Base-by-base conservation (phyloP, 176 grass and related monocot genomes). In the Carex myosuroides region DNA sequence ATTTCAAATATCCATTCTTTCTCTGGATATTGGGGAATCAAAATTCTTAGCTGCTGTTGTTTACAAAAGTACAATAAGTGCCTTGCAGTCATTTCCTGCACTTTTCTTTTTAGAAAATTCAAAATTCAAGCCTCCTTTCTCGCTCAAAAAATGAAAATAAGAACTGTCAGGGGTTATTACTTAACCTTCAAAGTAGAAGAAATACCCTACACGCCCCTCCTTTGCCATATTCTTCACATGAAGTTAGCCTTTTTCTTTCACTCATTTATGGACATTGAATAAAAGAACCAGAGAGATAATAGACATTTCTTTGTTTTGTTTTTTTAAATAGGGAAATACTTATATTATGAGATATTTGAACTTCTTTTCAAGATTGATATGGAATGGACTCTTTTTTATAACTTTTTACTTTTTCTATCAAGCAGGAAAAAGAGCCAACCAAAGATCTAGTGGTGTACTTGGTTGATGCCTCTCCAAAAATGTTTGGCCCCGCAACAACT, bases 381-480 rank as follows among this genome's bases (percentile, higher is more conserved):
- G 70, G 44, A 52, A 75, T 52, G 4, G 20, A 50, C 42, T 22
- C 70, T 74, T 87, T 92, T 20, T 44, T 62, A 18, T 57, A 22
- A 63, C 33, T 87, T 87, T 87, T 17, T 26, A 70, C 35, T 30
- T 46, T 41, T 65, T 48, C 22, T 46, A 63, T 81, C 41, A 62
- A 80, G 63, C 95, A 98, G 95, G 91, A 94, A 67, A 97, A 89
- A 80, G 95, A 98, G 58, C 71, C 89, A 9, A 93, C 92, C 55
- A 98, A 98, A 84, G 92, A 98, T 3, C 88, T 98, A 60, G 88
- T 92, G 8, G 92, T 93, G 42, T 98, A 98, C 85, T 90, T 98
- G 80, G 61, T 98, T 6, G 95, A 98, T 80, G 89, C 95, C n/a
- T 98, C 95, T 21, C 95, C 95, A 46, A 98, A 89, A 84, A 98